Evolutionary conservation across 1,284 basidiomycete genomes (phyloP).

Genomic region (Volvariella surrecta): DNA sequence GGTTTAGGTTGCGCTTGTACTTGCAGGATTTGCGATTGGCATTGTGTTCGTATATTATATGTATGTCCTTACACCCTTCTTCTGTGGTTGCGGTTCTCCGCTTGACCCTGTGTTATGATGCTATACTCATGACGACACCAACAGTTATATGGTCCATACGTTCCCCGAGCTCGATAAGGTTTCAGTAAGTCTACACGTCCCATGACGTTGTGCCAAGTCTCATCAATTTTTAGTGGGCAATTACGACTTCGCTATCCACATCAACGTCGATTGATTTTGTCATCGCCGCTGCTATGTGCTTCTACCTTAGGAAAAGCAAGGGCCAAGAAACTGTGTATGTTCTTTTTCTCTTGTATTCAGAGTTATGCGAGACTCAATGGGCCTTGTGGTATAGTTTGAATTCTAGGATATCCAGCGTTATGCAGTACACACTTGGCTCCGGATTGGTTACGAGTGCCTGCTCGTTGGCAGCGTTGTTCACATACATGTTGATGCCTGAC

Average conservation of each 20-base stretch:
- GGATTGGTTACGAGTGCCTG: slow-evolving; percentile 30
- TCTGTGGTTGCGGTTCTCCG: neutral
- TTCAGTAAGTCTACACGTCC: slow-evolving; percentile 21
- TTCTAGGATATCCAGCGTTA: slow-evolving; percentile 29
- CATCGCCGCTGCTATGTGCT: slow-evolving; percentile 38
- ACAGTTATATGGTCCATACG: slow-evolving; percentile 22
- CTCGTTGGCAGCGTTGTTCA: slow-evolving; percentile 21
- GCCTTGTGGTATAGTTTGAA: slow-evolving; percentile 28
- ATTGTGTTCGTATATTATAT: slow-evolving; percentile 21
- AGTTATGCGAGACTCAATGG: slow-evolving; percentile 32
- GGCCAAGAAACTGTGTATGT: slow-evolving; percentile 23
- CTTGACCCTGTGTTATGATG: no score
- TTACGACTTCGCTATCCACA: slow-evolving; percentile 29
- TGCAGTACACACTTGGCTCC: slow-evolving; percentile 32
- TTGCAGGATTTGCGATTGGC: slow-evolving; percentile 1
- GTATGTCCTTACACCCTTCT: slow-evolving; percentile 14
- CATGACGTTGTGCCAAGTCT: slow-evolving; percentile 4
- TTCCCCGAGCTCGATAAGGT: slow-evolving; percentile 25
- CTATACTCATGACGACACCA: no score
- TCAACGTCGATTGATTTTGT: slow-evolving; percentile 37
- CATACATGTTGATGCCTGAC: slow-evolving; percentile 36
- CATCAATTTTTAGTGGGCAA: slow-evolving; percentile 24
- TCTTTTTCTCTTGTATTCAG: slow-evolving; percentile 31
- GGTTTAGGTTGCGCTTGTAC: neutral
- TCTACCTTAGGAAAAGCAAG: slow-evolving; percentile 35